Percentiles rank a stretch among this genome's conserved stretches.
phyloP scores from a whole-genome alignment of 208 protist genomes.

The Wallacemonas sp. region DNA sequence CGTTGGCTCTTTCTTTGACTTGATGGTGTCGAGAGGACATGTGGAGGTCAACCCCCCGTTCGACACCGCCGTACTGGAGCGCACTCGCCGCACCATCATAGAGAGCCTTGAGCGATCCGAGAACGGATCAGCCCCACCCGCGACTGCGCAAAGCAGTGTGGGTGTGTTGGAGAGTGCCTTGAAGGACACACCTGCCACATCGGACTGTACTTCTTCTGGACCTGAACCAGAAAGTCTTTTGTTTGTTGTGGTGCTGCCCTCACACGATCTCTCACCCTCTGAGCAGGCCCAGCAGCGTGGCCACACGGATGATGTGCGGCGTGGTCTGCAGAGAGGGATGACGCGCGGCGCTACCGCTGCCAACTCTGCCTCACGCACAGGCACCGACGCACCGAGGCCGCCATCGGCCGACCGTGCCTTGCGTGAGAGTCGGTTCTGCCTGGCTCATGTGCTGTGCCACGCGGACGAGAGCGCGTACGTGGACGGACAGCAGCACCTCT shows the following conservation, averaged over 20 bases:
- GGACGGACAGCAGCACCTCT: constrained; percentile 72
- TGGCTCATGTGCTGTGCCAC: constrained; percentile 46
- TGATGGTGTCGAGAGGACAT: constrained; percentile 46
- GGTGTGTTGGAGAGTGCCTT: too few species aligned
- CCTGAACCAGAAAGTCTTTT: constrained; percentile 50
- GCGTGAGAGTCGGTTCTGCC: constrained; percentile 53
- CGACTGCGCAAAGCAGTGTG: background rate
- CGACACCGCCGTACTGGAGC: constrained; percentile 62
- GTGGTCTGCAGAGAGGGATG: too few species aligned
- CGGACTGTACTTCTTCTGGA: too few species aligned
- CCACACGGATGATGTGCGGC: too few species aligned
- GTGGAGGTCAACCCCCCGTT: constrained; percentile 89
- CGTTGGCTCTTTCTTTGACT: constrained; percentile 83
- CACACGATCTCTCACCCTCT: constrained; percentile 51
- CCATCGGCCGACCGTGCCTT: constrained; percentile 36
- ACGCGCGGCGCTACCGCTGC: too few species aligned
- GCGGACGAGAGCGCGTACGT: constrained; percentile 62
- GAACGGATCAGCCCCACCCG: background rate
- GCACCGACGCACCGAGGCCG: background rate
- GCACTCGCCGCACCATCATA: constrained; percentile 43
- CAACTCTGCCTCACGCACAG: too few species aligned
- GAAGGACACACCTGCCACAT: too few species aligned
- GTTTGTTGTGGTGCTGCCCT: constrained; percentile 67
- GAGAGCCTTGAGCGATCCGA: constrained; percentile 14
- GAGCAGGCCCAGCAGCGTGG: constrained; percentile 15